A percentile compares a stretch with the other conserved stretches of the same genome.
These are phyloP conservation scores for Wickerhamomyces queroliae DNA, from an alignment of 805 yeast genomes.

Conservation along the genomic window DNA sequence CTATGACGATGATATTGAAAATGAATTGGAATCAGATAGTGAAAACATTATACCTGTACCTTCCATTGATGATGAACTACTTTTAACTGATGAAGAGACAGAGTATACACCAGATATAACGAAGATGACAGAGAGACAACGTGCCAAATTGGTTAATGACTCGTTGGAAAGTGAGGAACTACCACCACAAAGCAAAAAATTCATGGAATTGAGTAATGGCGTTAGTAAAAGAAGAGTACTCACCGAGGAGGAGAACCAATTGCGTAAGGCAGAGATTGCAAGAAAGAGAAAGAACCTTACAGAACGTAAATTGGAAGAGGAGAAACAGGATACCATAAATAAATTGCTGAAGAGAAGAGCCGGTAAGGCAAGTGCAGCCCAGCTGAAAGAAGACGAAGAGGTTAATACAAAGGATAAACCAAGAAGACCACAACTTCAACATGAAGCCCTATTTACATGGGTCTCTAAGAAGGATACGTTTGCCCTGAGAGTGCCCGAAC, in stretches of 20 bases:
- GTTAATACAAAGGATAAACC: conserved; percentile 10
- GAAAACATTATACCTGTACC: conserved; percentile 20
- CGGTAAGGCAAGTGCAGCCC: conserved; percentile 35
- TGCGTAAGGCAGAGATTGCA: conserved; percentile 82
- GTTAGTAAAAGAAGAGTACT: conserved; percentile 43
- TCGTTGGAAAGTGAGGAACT: neutral
- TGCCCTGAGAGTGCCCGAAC: conserved; percentile 16
- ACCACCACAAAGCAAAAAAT: conserved; percentile 1
- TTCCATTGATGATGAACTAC: conserved; percentile 18
- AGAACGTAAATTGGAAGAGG: conserved; percentile 82
- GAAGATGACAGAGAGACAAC: conserved; percentile 24
- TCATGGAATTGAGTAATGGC: conserved; percentile 16
- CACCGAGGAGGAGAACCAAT: conserved; percentile 78
- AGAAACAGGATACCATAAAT: conserved; percentile 86
- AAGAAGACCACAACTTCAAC: conserved; percentile 18
- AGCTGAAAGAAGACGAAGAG: conserved; percentile 14
- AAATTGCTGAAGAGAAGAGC: conserved; percentile 83
- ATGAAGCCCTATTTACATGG: conserved; percentile 20
- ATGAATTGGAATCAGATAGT: conserved; percentile 18
- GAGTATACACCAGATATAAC: conserved; percentile 14
- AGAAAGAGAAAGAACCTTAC: conserved; percentile 82
- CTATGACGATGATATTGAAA: conserved; percentile 6
- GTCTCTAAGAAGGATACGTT: conserved; percentile 10
- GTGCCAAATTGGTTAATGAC: conserved; percentile 14
- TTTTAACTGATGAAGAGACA: conserved; percentile 16